Conservation (phyloP, 306 rosid species). For the Potentilla sterilis region DNA sequence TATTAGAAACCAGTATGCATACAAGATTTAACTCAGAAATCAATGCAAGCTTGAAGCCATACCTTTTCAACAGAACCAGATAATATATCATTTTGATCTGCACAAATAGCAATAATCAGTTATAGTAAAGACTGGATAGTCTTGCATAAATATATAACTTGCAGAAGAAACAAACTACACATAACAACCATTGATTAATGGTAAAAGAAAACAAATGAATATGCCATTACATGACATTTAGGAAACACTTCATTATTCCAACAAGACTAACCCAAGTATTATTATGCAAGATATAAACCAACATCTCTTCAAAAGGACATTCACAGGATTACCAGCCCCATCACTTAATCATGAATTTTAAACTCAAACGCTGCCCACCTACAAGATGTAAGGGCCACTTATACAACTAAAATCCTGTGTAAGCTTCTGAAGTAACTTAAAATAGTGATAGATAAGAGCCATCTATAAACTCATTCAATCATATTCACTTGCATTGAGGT, state of each 20-base stretch:
- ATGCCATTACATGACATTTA: not conserved
- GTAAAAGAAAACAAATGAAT: not conserved
- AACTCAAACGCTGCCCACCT: not conserved
- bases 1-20: slow-evolving; percentile 5
- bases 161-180: not conserved
- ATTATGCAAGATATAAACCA: not conserved
- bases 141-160: not conserved
- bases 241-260: not conserved
- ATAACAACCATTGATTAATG: not conserved
- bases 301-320: not conserved
- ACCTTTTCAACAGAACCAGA: slow-evolving; percentile 52
- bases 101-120: slow-evolving; percentile 30
- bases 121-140: not conserved
- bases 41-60: slow-evolving; percentile 19
- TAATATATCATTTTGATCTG: slow-evolving; percentile 58
- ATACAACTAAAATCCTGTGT: not conserved
- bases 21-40: slow-evolving; percentile 13
- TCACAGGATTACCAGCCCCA: not conserved
- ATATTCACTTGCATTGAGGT: not conserved
- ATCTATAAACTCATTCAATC: not conserved
- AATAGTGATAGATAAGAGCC: not conserved
- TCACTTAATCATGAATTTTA: not conserved
- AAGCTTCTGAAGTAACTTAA: not conserved
- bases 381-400: not conserved
- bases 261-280: slow-evolving; percentile 1